Evolutionary conservation across 441 rosid genomes (phyloP), one percentile per base, ranked within the genome.

Genomic region (Daphne laureola): DNA sequence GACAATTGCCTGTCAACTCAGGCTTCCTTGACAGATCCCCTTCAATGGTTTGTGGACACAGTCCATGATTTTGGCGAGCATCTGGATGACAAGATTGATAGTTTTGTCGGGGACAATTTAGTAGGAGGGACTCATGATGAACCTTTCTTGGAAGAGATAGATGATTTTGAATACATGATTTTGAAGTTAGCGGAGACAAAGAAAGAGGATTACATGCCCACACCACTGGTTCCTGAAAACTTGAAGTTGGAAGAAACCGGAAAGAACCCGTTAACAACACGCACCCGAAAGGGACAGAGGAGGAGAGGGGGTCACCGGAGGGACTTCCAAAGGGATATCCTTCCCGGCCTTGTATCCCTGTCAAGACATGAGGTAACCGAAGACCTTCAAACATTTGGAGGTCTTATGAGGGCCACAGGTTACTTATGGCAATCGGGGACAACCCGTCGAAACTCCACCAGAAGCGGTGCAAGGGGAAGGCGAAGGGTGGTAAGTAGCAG

Each of bases 321-420:
- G 80, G 98, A 92, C 74, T 92, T 92, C 76, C 98, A 86, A 74
- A 86, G 96, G 83, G 98, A 92, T 73, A 83, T 86, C 67, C 98
- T 92, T 67, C 98, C 96, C 0, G 95, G 98, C 18, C 87, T 92
- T 53, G 68, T 78, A 65, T 92, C 96, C 50, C 71, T 92, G 27
- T 86, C 98, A 4, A 81, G 94, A 67, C 91, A 79, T 2, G 96
- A 92, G 78, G 96, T 92, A 46, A 84, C 90, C 0, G 92, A 86
- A 76, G 98, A 92, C 75, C 80, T 92, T 72, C 98, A 92, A 70
- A 78, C 84, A 58, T 84, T 92, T 65, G 95, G 83, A 45, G 96
- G 94, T 64, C 61, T 86, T 65, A 81, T 84, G 94, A 81, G 70
- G 69, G 95, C 90, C 51, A 88, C 80, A 13, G 91, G 94, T 50